Evolutionary conservation across 306 rosid species (phyloP).

Genomic region (Begonia loranthoides): DNA sequence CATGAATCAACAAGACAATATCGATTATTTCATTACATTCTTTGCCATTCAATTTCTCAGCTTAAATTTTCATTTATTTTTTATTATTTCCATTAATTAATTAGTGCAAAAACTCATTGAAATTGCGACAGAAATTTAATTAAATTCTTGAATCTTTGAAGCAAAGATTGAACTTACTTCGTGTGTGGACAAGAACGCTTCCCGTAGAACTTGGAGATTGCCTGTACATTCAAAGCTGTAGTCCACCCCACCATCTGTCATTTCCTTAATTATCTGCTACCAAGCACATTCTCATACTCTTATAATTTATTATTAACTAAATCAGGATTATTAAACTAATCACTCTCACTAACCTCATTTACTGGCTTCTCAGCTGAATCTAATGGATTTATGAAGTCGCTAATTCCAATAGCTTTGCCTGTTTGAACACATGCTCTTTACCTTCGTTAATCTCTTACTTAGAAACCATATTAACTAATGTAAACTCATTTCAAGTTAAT

Average conservation of each 20-base stretch:
- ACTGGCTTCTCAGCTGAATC: constrained; percentile 35
- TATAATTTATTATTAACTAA: background rate
- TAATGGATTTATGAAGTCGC: constrained; percentile 49
- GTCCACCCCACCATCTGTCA: constrained; percentile 47
- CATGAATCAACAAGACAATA: no score
- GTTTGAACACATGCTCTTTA: background rate
- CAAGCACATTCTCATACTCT: no score
- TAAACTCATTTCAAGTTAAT: no score
- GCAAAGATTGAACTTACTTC: constrained; percentile 19
- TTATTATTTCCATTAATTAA: no score
- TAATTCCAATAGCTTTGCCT: constrained; percentile 56
- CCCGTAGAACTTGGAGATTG: constrained; percentile 34
- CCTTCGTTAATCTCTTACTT: no score
- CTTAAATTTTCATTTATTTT: no score
- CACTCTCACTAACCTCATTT: constrained; percentile 34
- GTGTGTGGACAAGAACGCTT: constrained; percentile 48
- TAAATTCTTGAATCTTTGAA: no score
- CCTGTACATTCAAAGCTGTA: constrained; percentile 69
- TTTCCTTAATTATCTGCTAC: constrained; percentile 41
- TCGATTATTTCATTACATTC: no score
- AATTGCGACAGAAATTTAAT: no score
- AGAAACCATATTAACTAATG: no score
- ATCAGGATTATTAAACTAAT: background rate
- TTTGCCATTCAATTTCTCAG: no score
- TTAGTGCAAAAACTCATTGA: no score